A percentile compares a stretch with the other conserved stretches of the same genome.
Conservation (phyloP, 1,284 basidiomycete species). For the Hymenochaete sp. region DNA sequence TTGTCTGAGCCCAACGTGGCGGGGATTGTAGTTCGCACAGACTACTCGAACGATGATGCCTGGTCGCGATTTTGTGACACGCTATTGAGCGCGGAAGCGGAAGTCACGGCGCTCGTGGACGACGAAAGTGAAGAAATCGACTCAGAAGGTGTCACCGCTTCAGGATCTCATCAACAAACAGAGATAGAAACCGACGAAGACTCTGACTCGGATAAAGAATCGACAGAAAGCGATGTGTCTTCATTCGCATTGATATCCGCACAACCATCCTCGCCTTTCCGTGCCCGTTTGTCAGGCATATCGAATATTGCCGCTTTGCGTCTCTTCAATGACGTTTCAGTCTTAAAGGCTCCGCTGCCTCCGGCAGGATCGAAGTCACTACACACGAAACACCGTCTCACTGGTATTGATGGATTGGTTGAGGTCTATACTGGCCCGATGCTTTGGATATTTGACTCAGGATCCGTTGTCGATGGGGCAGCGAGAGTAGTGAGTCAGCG, state of each 20-base stretch:
- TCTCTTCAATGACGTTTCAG: conserved; percentile 60
- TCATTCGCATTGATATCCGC: conserved; percentile 49
- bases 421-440: conserved; percentile 63
- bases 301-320: conserved; percentile 60
- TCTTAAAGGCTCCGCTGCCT: conserved; percentile 41
- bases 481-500: conserved; percentile 52
- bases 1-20: conserved; percentile 24
- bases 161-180: conserved; percentile 3
- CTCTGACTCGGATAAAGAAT: conserved; percentile 19
- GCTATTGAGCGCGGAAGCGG: conserved; percentile 44
- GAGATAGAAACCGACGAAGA: conserved; percentile 16
- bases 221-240: conserved; percentile 21
- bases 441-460: conserved; percentile 66
- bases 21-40: conserved; percentile 59
- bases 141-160: conserved; percentile 16
- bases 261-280: conserved; percentile 29
- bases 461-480: conserved; percentile 56
- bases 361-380: conserved; percentile 36
- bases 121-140: conserved; percentile 22
- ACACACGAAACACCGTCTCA: conserved; percentile 45
- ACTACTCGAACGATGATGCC: conserved; percentile 55
- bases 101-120: conserved; percentile 28
- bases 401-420: conserved; percentile 56
- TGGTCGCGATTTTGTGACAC: conserved; percentile 48
- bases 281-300: conserved; percentile 35